A percentile compares a stretch with the other conserved stretches of the same genome.
These are phyloP conservation scores for Aspergillus nidulans DNA, from an alignment of 495 filamentous ascomycete genomes.

Conservation along the genomic window DNA sequence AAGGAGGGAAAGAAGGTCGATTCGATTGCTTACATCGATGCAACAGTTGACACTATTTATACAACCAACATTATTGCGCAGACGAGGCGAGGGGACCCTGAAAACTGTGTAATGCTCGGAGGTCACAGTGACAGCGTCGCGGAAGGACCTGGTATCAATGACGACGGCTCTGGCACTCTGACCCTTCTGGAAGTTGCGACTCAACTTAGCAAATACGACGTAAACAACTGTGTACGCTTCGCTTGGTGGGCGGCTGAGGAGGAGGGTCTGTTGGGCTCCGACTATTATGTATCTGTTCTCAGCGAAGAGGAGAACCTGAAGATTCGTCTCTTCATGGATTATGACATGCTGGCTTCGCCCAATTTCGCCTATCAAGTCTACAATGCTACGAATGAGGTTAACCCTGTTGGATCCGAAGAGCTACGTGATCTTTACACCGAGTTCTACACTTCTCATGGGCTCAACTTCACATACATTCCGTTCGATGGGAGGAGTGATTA, in stretches of 20 bases:
- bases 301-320: slow-evolving; percentile 47
- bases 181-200: slow-evolving; percentile 59
- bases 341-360: slow-evolving; percentile 69
- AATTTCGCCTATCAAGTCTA: slow-evolving; percentile 64
- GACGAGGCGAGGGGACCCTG: slow-evolving; percentile 55
- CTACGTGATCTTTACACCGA: slow-evolving; percentile 58
- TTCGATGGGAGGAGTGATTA: slow-evolving; percentile 69
- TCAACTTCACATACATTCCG: slow-evolving; percentile 47
- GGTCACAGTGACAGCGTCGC: slow-evolving; percentile 64
- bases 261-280: slow-evolving; percentile 56
- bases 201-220: slow-evolving; percentile 49
- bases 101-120: slow-evolving; percentile 59
- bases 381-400: slow-evolving; percentile 57
- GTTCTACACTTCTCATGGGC: slow-evolving; percentile 43
- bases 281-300: slow-evolving; percentile 51
- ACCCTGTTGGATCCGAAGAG: slow-evolving; percentile 58
- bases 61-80: slow-evolving; percentile 62
- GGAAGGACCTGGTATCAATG: slow-evolving; percentile 59
- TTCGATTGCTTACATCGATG: slow-evolving; percentile 52
- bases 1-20: slow-evolving; percentile 42
- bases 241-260: slow-evolving; percentile 66
- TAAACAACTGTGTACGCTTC: slow-evolving; percentile 65
- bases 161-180: slow-evolving; percentile 62
- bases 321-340: slow-evolving; percentile 65
- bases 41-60: slow-evolving; percentile 38